These are phyloP conservation scores for Zalaria sp. DNA, from an alignment of 2,329 filamentous ascomycete species.

Conservation along the genomic window DNA sequence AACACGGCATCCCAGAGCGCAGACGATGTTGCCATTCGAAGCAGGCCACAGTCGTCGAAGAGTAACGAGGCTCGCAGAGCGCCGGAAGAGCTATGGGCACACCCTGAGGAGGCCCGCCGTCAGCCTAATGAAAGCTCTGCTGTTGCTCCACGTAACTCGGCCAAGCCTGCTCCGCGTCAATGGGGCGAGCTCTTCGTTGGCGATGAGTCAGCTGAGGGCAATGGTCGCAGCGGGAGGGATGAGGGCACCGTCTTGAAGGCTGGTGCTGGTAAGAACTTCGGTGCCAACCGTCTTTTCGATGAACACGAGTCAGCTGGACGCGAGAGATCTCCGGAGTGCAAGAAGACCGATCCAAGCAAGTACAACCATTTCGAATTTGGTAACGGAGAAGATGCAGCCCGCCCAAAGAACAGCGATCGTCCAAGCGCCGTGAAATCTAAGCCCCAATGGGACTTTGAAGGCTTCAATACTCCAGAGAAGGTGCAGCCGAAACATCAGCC, in stretches of 20 bases:
- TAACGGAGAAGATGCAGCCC: constrained; percentile 39
- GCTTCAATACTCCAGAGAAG: constrained; percentile 76
- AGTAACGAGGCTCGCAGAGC: constrained; percentile 2
- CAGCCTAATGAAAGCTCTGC: constrained; percentile 22
- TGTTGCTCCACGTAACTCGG: constrained; percentile 50
- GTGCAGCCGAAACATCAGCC: constrained; percentile 46
- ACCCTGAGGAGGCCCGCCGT: constrained; percentile 44
- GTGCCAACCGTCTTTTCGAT: constrained; percentile 41
- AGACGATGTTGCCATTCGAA: constrained; percentile 12
- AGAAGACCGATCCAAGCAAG: constrained; percentile 61
- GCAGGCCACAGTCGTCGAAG: constrained; percentile 10
- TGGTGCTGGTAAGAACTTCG: constrained; percentile 36
- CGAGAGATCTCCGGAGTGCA: constrained; percentile 24
- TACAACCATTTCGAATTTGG: constrained; percentile 78
- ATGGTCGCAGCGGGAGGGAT: constrained; percentile 14
- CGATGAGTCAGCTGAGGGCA: constrained; percentile 22
- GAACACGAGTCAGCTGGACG: constrained; percentile 33
- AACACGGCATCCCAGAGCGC: constrained; percentile 18
- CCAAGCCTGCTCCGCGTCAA: constrained; percentile 55
- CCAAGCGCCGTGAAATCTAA: constrained; percentile 11
- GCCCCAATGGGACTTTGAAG: constrained; percentile 72
- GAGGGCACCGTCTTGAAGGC: constrained; percentile 28
- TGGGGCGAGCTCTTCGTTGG: constrained; percentile 55
- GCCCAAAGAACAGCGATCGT: constrained; percentile 16
- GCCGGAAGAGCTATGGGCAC: constrained; percentile 45